Conservation (phyloP, 2,329 filamentous ascomycete genomes). For the Beauveria sp. region DNA sequence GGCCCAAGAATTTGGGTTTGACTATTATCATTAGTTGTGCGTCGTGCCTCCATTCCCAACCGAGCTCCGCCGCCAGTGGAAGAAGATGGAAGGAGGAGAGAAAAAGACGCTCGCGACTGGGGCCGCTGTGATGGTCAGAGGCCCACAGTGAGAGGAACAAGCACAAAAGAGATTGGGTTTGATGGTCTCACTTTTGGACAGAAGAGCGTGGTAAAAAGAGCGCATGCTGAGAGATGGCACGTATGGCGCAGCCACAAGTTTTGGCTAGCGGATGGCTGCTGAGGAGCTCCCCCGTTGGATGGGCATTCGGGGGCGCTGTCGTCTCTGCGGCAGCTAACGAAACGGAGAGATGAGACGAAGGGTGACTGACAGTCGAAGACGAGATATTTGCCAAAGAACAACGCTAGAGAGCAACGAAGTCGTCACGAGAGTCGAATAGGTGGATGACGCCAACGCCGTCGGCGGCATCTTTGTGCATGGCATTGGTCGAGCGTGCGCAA, state of each 20-base stretch:
- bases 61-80: background rate
- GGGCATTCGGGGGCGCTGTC: background rate
- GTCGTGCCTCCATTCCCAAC: background rate
- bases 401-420: constrained; percentile 1
- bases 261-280: background rate
- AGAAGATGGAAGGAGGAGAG: background rate
- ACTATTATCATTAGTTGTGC: background rate
- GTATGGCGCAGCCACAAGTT: constrained; percentile 6
- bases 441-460: background rate
- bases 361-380: background rate
- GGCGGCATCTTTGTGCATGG: constrained; percentile 2
- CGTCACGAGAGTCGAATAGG: background rate
- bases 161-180: background rate
- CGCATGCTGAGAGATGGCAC: background rate
- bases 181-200: background rate
- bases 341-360: background rate
- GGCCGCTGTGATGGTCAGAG: background rate
- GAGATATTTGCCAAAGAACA: background rate
- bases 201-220: background rate
- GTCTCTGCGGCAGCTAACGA: background rate
- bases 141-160: background rate
- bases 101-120: background rate
- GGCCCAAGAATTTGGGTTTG: background rate
- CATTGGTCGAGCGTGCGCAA: constrained; percentile 8
- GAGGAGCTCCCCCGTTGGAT: background rate